Base-by-base conservation (phyloP, 257 asterid genomes). In the Anisodus acutangulus region DNA sequence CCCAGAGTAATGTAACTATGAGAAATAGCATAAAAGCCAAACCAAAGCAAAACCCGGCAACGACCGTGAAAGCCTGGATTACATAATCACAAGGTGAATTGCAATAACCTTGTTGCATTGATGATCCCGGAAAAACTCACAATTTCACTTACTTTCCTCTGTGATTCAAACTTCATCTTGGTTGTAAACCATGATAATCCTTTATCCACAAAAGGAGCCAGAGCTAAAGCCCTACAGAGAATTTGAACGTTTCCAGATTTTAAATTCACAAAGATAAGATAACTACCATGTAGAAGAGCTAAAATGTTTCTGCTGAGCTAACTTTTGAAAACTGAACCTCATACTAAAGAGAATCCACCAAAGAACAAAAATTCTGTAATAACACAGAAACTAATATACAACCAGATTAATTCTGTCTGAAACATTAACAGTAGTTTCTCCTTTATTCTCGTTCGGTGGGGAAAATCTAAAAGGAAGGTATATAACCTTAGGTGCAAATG, bases 141-240 rank as follows among this genome's bases (percentile, higher is more conserved):
- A 74, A 74, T 80, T 87, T 31, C 62, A 59, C 88, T 54, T 86
- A 95, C 98, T 95, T 92, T 93, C 79, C 94, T 93, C 85, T 90
- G 93, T 62, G 99, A 91, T 86, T 90, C 82, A 83, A 95, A 92
- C 85, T 92, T 91, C 49, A 91, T 91, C 90, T 89, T 94, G 67
- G 71, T 82, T 39, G 97, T 91, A 90, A 95, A 92, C 98, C 98
- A 95, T 47, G 99, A 91, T 67, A 95, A 88, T 51, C 95, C 98
- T 88, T 88, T 86, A 80, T 91, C 97, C 31, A 94, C 97, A 58
- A 91, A 84, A 6, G 99, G 99, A 59, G 99, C 98, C 69, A 95
- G 97, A 83, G 98, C 99, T 82, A 95, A 86, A 63, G 99, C 98
- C 92, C 99, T 95, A 91, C 83, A 83, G 63, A 47, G 66, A 80